Conservation (phyloP, 441 rosid genomes). For the Flueggea neowawraea region DNA sequence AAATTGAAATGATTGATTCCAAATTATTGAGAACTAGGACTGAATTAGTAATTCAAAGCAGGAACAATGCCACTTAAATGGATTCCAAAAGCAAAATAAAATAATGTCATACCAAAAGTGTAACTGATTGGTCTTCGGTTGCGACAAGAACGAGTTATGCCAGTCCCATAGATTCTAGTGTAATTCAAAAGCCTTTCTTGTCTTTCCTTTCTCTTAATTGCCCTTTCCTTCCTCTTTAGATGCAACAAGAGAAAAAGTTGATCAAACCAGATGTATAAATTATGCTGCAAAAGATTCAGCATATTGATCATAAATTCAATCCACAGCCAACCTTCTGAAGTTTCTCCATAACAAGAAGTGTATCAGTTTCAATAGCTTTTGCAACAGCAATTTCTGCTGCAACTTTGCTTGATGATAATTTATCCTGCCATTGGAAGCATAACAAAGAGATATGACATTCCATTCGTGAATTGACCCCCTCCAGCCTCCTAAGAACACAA, state of each 20-base stretch:
- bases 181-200: conserved; percentile 48
- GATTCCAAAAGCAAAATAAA: conserved; percentile 1
- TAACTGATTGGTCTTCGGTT: conserved; percentile 53
- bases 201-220: conserved; percentile 48
- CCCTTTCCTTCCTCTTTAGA: conserved; percentile 69
- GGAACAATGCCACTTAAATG: neutral
- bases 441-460: conserved; percentile 11
- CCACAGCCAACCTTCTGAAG: conserved; percentile 45
- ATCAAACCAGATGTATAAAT: too few relatives aligned
- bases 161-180: conserved; percentile 26
- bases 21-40: neutral
- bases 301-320: neutral
- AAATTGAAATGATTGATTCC: too few relatives aligned
- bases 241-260: conserved; percentile 10
- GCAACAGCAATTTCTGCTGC: conserved; percentile 50
- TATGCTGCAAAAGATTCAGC: too few relatives aligned
- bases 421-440: conserved; percentile 46
- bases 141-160: conserved; percentile 61
- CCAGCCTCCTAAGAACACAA: neutral
- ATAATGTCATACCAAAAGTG: conserved; percentile 61
- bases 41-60: neutral
- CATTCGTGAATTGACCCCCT: conserved; percentile 1
- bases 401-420: conserved; percentile 52
- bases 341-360: conserved; percentile 59
- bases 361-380: conserved; percentile 42